Conservation (phyloP, 2,329 filamentous ascomycete species). For the Colletotrichum acutatum region DNA sequence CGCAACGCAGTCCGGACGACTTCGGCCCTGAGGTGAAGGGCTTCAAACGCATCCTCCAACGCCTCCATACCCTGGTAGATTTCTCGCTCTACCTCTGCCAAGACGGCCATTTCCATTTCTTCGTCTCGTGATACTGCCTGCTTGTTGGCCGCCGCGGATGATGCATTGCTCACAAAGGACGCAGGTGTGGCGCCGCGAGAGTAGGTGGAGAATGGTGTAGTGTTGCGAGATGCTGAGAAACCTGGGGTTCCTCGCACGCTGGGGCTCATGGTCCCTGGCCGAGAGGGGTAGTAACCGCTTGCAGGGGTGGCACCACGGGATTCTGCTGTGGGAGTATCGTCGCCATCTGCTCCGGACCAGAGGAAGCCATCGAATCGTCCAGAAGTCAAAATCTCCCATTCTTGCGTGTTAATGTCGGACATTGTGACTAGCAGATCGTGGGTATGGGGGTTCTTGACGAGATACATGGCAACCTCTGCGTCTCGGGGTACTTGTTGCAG, state of each 20-base stretch:
- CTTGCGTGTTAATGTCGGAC: constrained; percentile 87
- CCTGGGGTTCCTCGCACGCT: constrained; percentile 53
- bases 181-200: constrained; percentile 68
- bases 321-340: constrained; percentile 57
- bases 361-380: constrained; percentile 96
- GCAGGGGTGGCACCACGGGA: constrained; percentile 65
- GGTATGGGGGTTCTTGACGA: constrained; percentile 83
- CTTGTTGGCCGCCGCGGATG: constrained; percentile 56
- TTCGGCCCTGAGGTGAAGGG: constrained; percentile 87
- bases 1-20: constrained; percentile 81
- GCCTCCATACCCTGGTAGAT: constrained; percentile 96
- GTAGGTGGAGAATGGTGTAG: constrained; percentile 61
- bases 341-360: constrained; percentile 87
- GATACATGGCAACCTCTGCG: constrained; percentile 85
- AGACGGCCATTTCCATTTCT: constrained; percentile 88
- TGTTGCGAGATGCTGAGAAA: constrained; percentile 55
- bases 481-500: constrained; percentile 80
- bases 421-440: constrained; percentile 90
- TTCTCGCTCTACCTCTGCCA: constrained; percentile 92
- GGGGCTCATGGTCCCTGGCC: constrained; percentile 48
- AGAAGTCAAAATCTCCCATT: constrained; percentile 96
- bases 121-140: constrained; percentile 88
- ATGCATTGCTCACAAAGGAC: constrained; percentile 69
- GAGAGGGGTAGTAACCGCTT: constrained; percentile 55
- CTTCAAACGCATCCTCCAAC: constrained; percentile 93